Base-by-base conservation (phyloP, 1,139 yeast genomes). In the Groenewaldozyma auringiensis region DNA sequence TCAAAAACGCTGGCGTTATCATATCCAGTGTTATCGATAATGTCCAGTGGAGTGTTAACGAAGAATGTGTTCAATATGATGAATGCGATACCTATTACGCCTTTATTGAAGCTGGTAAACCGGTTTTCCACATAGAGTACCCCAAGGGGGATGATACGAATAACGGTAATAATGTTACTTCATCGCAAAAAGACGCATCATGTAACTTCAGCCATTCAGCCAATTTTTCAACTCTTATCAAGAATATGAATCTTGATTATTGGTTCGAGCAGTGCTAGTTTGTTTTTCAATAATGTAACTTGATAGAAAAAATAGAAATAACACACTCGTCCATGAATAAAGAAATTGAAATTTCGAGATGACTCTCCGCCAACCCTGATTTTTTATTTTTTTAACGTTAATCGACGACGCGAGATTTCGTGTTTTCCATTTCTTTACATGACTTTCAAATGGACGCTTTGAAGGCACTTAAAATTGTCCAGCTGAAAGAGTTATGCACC, bases 31-130 rank as follows among this genome's bases (percentile, higher is more conserved):
- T 52, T 21, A 48, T 52, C 27, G 49, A 41, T 21, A 31, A 40
- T n/a, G 45, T 52, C 49, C 52, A 52, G 21, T 52, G 54, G 51
- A 40, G 47, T 20, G 55, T 52, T 34, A 51, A 52, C 43, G 55
- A 52, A 39, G 54, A 52, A 33, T 52, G 55, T 32, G 52, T 43
- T 11, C 50, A 51, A 29, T 49, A 49, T 32, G 51, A 40, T 14
- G 54, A 51, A 34, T 51, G 54, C 42, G 45, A 32, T 11, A 34
- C 17, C 9, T 49, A 37, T 31, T 18, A 29, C 21, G 21, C 40
- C 3, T 49, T 49, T 39, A 45, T 40, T 13, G 37, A 45, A 9
- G 22, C 25, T 21, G 41, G 37, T 18, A 45, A 47, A 42, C 50
- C 51, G 2, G 50, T 49, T 2, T 47, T 49, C 44, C 50, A 49